Evolutionary conservation across 352 stramenopile species (phyloP), one percentile per base, ranked within the genome.

Genomic region (Phytophthora cryptogea): DNA sequence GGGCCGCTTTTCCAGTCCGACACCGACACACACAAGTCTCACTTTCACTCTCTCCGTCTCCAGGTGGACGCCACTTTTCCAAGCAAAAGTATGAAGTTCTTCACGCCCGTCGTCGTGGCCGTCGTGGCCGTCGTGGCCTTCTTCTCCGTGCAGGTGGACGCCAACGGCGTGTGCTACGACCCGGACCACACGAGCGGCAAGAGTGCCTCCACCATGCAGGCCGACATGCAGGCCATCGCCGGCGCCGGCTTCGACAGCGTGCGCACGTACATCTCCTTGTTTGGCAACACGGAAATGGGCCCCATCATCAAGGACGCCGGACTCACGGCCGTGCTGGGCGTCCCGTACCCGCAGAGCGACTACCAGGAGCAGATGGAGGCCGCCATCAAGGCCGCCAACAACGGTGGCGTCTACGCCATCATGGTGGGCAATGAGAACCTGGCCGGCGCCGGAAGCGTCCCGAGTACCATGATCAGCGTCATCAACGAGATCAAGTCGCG

Each of bases 351-450:
- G 8, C 53, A 78, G 46, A 68, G 63, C 20, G 78, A 88, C 70
- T 78, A 70, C 57, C 32, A 63, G 39, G 32, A 67, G 13, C 78
- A 90, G 40, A 68, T 77, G 42, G 40, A 54, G 17, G 65, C 69
- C 8, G 78, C 80, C 14, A 66, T 87, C 41, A 37, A 42, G 11
- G 72, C 78, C 0, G 75, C 78, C 23, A 74, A 76, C 23, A 68
- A 42, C 14, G 72, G 76, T 37, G 71, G 62, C 36, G 77, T 90
- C 9, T 60, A 68, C 48, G 71, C 69, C 66, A 81, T 90, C 46
- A 83, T 90, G 53, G 71, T 89, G 26, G 80, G 78, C 16, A 90
- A 90, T 52, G 80, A 90, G 65, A 89, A 90, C 72, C 56, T 88
- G 48, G 72, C 59, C 1, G 48, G 53, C 8, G 41, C 47, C 16